phyloP scores from a whole-genome alignment of 1,284 basidiomycete genomes.

The Cryptococcus sp. region DNA sequence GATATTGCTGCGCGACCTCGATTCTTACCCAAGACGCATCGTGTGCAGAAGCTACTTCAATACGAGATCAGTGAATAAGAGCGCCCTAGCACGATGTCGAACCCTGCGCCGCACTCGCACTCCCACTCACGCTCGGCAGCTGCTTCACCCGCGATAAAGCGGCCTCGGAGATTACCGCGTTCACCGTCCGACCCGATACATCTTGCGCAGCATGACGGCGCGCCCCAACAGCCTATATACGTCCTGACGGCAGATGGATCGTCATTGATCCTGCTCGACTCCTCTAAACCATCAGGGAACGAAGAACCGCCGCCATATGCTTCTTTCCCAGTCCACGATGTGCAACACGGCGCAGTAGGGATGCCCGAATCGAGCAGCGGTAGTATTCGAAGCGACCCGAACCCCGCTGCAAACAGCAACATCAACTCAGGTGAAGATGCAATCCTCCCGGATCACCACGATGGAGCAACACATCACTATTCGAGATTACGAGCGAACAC shows the following conservation, averaged over 20 bases:
- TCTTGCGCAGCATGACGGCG: neutral
- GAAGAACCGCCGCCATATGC: constrained; percentile 49
- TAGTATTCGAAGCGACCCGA: too few relatives aligned
- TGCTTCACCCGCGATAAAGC: constrained; percentile 14
- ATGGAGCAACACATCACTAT: neutral
- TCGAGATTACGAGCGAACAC: constrained; percentile 26
- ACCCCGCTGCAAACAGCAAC: too few relatives aligned
- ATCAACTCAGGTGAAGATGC: neutral
- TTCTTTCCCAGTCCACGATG: constrained; percentile 18
- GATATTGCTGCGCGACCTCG: too few relatives aligned
- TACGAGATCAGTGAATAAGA: too few relatives aligned
- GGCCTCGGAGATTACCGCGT: constrained; percentile 14
- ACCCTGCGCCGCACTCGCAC: neutral
- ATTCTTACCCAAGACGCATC: too few relatives aligned
- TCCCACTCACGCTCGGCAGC: neutral
- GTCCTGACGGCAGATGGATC: constrained; percentile 50
- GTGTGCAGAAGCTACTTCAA: too few relatives aligned
- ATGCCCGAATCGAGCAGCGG: neutral
- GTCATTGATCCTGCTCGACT: constrained; percentile 39
- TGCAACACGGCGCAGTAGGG: neutral
- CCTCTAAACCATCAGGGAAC: constrained; percentile 27
- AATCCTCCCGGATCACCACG: neutral
- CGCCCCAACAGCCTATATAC: constrained; percentile 34
- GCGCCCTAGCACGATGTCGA: too few relatives aligned
- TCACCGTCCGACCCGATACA: constrained; percentile 22